Evolutionary conservation across 192 early-diverging fungal genomes (phyloP).

Genomic region (Coemansia sp.): DNA sequence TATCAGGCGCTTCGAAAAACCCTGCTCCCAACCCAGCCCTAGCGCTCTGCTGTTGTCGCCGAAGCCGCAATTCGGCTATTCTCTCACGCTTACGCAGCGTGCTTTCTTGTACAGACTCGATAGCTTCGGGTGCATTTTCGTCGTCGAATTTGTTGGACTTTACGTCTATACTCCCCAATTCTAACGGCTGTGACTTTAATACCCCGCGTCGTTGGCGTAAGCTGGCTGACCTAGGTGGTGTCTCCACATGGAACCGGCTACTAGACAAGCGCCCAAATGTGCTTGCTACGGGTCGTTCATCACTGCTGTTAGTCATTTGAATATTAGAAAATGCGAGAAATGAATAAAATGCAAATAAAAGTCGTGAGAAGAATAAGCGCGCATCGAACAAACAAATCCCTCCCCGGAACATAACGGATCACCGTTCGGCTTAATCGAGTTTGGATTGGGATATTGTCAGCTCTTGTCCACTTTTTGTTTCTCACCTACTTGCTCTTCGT

Average conservation of each 20-base stretch:
- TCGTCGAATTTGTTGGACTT: neutral
- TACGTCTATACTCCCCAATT: neutral
- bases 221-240: constrained; percentile 20
- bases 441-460: neutral
- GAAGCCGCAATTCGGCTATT: constrained; percentile 40
- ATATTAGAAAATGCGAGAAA: neutral
- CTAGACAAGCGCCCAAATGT: neutral
- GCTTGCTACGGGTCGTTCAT: neutral
- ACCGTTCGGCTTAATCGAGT: neutral
- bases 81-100: constrained; percentile 43
- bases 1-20: neutral
- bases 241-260: constrained; percentile 13
- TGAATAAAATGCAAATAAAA: neutral
- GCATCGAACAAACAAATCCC: neutral
- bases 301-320: neutral
- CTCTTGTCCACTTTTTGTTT: neutral
- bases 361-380: neutral
- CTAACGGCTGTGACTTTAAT: constrained; percentile 12
- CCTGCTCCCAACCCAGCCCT: constrained; percentile 1
- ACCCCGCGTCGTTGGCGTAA: constrained; percentile 35
- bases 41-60: constrained; percentile 16
- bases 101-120: constrained; percentile 21
- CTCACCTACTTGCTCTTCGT: neutral
- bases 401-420: neutral
- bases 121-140: neutral